Percentiles rank a stretch among this genome's conserved stretches.
Conservation (phyloP, 768 basidiomycete species). For the Leccinum disarticulatum region DNA sequence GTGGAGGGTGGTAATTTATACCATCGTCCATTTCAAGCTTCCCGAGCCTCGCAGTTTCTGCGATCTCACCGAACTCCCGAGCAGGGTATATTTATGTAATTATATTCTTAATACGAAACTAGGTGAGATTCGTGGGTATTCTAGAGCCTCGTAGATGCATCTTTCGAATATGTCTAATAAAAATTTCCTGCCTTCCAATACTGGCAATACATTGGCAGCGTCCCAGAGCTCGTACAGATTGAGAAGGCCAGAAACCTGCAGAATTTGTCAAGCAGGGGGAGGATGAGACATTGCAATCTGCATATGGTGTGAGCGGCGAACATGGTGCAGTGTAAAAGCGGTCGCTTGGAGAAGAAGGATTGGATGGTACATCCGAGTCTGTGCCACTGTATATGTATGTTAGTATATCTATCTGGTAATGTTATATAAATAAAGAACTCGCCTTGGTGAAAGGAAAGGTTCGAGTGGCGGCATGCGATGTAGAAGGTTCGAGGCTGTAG, state of each 20-base stretch:
- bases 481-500: neutral
- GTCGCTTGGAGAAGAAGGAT: neutral
- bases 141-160: too few species aligned
- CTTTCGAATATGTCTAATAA: too few species aligned
- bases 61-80: too few species aligned
- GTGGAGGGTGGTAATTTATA: neutral
- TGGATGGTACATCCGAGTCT: neutral
- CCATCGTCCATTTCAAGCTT: too few species aligned
- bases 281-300: neutral
- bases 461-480: neutral
- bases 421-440: neutral
- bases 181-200: too few species aligned
- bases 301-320: neutral
- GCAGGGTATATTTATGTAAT: too few species aligned
- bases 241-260: neutral
- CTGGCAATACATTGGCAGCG: neutral
- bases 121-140: too few species aligned
- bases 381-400: neutral
- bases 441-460: neutral
- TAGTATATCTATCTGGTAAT: neutral
- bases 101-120: too few species aligned
- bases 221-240: neutral
- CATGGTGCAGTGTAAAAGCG: neutral
- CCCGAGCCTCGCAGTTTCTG: too few species aligned
- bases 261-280: neutral